Evolutionary conservation across 257 asterid species (phyloP).

Genomic region (Coffea canephora): DNA sequence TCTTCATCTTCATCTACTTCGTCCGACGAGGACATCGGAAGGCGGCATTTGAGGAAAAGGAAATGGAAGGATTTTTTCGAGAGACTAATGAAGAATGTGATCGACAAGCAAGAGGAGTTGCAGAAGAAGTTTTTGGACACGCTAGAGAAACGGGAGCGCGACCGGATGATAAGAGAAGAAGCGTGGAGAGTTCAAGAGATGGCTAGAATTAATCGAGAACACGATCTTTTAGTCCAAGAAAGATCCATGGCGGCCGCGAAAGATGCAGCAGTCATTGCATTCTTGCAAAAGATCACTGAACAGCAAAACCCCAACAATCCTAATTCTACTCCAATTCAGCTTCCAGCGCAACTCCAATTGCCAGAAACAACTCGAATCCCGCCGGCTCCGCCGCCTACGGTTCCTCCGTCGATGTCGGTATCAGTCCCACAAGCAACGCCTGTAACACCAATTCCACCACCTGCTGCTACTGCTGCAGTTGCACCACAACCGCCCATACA

Average conservation of each 20-base stretch:
- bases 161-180: conserved; percentile 71
- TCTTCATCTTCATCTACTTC: conserved; percentile 83
- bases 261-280: conserved; percentile 71
- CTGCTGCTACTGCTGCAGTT: conserved; percentile 1
- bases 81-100: conserved; percentile 54
- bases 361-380: conserved; percentile 24
- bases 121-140: conserved; percentile 72
- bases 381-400: conserved; percentile 14
- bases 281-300: conserved; percentile 58
- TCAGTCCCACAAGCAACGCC: conserved; percentile 5
- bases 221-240: conserved; percentile 74
- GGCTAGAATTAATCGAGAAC: conserved; percentile 68
- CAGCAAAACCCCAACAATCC: conserved; percentile 36
- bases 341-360: conserved; percentile 19
- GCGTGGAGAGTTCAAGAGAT: conserved; percentile 81
- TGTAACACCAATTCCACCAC: conserved; percentile 1
- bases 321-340: conserved; percentile 9
- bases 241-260: conserved; percentile 74
- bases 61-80: conserved; percentile 80
- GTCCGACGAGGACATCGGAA: conserved; percentile 69
- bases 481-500: conserved; percentile 6
- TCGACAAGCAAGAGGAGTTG: conserved; percentile 76
- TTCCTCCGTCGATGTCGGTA: conserved; percentile 14
- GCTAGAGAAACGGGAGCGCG: conserved; percentile 73
- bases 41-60: conserved; percentile 63